Percentiles rank a stretch among this genome's conserved stretches.
Evolutionary conservation across 306 rosid genomes (phyloP).

Genomic region (Pueraria montana): DNA sequence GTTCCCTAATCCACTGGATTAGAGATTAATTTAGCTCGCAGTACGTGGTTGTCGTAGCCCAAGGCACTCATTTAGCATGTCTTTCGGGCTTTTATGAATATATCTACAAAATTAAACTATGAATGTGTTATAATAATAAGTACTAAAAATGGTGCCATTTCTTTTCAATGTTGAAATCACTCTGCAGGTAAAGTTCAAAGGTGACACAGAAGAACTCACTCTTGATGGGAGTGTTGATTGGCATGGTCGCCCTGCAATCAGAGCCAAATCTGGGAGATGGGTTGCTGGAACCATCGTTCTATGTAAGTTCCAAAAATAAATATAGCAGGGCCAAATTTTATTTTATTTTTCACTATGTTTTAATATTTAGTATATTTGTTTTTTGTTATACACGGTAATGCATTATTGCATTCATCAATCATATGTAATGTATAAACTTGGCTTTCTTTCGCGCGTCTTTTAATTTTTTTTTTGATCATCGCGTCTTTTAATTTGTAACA

Average conservation of each 20-base stretch:
- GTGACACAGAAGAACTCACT: conserved; percentile 64
- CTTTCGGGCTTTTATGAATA: neutral
- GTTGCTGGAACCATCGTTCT: conserved; percentile 86
- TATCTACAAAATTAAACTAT: neutral
- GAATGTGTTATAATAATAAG: neutral
- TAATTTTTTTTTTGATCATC: no score
- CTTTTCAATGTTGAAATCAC: neutral
- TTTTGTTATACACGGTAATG: no score
- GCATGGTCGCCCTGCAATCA: conserved; percentile 84
- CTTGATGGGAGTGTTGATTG: conserved; percentile 89
- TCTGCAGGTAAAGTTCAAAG: conserved; percentile 61
- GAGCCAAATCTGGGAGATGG: conserved; percentile 89
- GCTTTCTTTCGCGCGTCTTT: neutral
- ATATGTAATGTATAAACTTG: neutral
- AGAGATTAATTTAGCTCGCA: no score
- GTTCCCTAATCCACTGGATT: no score
- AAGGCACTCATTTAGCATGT: neutral
- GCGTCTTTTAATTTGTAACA: no score
- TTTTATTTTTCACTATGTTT: no score
- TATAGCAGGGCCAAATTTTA: neutral
- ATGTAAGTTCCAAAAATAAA: conserved; percentile 61
- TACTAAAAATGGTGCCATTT: conserved; percentile 13
- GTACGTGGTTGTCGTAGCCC: no score
- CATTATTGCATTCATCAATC: neutral
- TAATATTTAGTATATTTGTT: no score